A percentile compares a stretch with the other conserved stretches of the same genome.
Evolutionary conservation across 2,329 filamentous ascomycete genomes (phyloP).

Genomic region (Setomelanomma holmii): DNA sequence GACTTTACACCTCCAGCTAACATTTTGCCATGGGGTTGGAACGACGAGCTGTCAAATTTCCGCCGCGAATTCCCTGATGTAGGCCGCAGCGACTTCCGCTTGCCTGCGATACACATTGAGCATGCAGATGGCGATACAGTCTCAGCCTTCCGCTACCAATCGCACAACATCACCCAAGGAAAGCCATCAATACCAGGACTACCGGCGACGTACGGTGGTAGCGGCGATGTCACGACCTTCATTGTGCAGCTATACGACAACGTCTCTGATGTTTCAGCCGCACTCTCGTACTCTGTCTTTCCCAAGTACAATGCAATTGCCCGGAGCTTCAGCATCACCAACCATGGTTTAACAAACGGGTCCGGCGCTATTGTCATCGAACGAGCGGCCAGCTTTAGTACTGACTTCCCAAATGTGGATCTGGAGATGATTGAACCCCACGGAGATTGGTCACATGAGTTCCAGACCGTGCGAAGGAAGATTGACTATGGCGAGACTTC

Average conservation of each 20-base stretch:
- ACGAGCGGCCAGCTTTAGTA: conserved; percentile 66
- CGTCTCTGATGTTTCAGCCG: conserved; percentile 64
- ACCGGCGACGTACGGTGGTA: conserved; percentile 65
- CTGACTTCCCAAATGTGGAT: conserved; percentile 67
- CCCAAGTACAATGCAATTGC: conserved; percentile 67
- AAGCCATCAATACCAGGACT: conserved; percentile 65
- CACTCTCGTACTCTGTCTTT: conserved; percentile 69
- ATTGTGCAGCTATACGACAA: conserved; percentile 66
- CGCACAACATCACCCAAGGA: conserved; percentile 61
- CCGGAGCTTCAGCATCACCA: conserved; percentile 67
- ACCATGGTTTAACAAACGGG: conserved; percentile 54
- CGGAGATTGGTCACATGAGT: conserved; percentile 70
- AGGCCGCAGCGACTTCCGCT: conserved; percentile 68
- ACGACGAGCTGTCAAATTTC: conserved; percentile 57
- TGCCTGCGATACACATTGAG: conserved; percentile 67
- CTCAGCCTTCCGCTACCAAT: conserved; percentile 65
- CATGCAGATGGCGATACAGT: conserved; percentile 67
- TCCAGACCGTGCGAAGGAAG: conserved; percentile 60
- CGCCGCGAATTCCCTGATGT: conserved; percentile 70
- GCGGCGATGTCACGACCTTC: conserved; percentile 65
- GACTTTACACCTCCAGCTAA: conserved; percentile 58
- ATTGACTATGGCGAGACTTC: conserved; percentile 62
- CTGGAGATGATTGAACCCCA: conserved; percentile 68
- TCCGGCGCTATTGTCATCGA: conserved; percentile 61
- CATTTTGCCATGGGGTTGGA: conserved; percentile 60